Evolutionary conservation across 768 basidiomycete species (phyloP), one percentile per base, ranked within the genome.

Genomic region (Piloderma croceum): DNA sequence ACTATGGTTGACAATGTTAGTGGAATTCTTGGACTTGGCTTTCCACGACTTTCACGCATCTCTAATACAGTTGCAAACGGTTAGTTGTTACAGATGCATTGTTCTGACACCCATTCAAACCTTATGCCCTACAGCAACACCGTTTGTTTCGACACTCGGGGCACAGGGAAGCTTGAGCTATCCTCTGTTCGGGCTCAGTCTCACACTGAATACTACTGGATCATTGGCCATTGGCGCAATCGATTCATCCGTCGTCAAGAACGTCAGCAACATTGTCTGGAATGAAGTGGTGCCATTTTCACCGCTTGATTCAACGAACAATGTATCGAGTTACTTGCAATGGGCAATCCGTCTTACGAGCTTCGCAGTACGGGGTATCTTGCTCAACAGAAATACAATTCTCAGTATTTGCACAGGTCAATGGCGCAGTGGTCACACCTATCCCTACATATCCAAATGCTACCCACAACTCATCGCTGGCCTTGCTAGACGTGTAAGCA

Each of bases 11-110:
- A 84, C 51, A 57, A 81, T 35, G 65, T 78, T 6, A 89, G 83
- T 43, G 87, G 87, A 3, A 60, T 90, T 25, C 52, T 90, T 17
- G 87, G 87, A 17, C 63, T 90, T 21, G 85, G 87, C 1, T 90
- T 90, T 58, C 70, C 83, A 20, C 72, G 85, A 17, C 65, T 88
- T 24, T 88, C 87, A 2, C 66, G 69, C 10, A 79, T 90, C 20
- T 60, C 71, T 5, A 53, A 49, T 18, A 50, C 59, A 3, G 59
- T 66, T 7, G 56, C 65, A 9, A 74, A 78, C 46, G 76, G 83
- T 82, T 48, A 49, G 70, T 47, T 17, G 36, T 21, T 32, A 18
- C 45, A 4, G 21, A 32, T 38, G 13, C 6, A 11, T 5, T 35
- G 25, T 31, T 22, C 7, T 38, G 18, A 23, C 9, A 6, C 24